These are phyloP conservation scores for Capsicum chinense DNA, from an alignment of 257 asterid species.

Conservation along the genomic window DNA sequence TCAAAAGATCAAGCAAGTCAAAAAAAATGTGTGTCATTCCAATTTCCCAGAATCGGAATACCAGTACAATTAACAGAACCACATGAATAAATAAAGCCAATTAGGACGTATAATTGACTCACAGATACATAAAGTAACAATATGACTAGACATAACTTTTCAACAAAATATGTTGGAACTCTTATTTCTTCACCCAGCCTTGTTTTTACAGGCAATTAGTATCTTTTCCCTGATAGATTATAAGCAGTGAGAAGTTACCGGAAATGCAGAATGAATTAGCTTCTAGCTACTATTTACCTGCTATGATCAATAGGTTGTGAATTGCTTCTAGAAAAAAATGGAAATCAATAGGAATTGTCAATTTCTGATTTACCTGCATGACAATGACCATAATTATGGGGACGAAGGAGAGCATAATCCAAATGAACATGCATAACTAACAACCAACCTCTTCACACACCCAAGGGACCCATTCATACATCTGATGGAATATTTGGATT, in stretches of 20 bases:
- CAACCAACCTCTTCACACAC: slow-evolving; percentile 71
- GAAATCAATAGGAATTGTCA: slow-evolving; percentile 51
- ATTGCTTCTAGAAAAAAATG: slow-evolving; percentile 80
- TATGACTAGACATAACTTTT: background rate
- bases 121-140: background rate
- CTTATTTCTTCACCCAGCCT: slow-evolving; percentile 22
- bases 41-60: slow-evolving; percentile 11
- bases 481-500: slow-evolving; percentile 54
- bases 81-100: slow-evolving; percentile 17
- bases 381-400: slow-evolving; percentile 29
- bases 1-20: background rate
- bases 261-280: slow-evolving; percentile 19
- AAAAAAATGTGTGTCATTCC: slow-evolving; percentile 12
- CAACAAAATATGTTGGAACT: slow-evolving; percentile 24
- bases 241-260: background rate
- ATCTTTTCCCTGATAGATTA: background rate
- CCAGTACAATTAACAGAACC: slow-evolving; percentile 10
- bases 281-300: slow-evolving; percentile 48
- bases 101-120: background rate
- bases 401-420: slow-evolving; percentile 27
- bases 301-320: slow-evolving; percentile 59
- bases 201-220: background rate
- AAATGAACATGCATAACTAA: slow-evolving; percentile 30
- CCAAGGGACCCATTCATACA: slow-evolving; percentile 83
- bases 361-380: slow-evolving; percentile 65